Conservation (phyloP, 306 rosid genomes). For the Quercus wislizeni region DNA sequence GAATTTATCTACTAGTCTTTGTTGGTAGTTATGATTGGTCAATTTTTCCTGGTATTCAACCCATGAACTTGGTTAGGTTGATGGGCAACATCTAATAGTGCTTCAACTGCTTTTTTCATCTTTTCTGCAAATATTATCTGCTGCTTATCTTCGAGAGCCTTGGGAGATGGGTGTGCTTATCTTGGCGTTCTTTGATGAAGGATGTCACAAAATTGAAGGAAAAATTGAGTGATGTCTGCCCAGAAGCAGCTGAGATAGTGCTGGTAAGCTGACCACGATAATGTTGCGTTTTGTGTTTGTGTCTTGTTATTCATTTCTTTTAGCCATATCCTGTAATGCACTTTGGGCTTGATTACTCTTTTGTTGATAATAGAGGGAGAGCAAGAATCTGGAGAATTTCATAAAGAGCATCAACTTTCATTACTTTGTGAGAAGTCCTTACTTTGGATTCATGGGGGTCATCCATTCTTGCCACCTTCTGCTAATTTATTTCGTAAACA, state of each 20-base stretch:
- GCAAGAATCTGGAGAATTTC: too few relatives aligned
- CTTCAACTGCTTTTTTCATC: constrained; percentile 1
- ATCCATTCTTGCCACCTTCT: too few relatives aligned
- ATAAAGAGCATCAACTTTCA: too few relatives aligned
- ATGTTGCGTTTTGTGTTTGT: background rate
- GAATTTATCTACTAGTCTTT: background rate
- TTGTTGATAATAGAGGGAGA: background rate
- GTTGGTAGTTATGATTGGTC: background rate
- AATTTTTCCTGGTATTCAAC: background rate
- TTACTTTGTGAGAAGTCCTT: too few relatives aligned
- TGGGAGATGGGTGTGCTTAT: constrained; percentile 98
- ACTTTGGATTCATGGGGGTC: too few relatives aligned
- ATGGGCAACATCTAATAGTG: background rate
- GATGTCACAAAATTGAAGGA: constrained; percentile 42
- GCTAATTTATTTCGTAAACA: too few relatives aligned
- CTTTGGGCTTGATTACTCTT: constrained; percentile 2
- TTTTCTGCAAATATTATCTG: constrained; percentile 69
- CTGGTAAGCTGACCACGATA: constrained; percentile 48
- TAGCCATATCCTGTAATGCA: constrained; percentile 13
- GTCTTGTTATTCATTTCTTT: background rate
- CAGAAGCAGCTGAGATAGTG: constrained; percentile 45
- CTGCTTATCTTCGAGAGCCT: constrained; percentile 88
- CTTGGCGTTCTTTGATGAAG: constrained; percentile 67
- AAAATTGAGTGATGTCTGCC: constrained; percentile 45
- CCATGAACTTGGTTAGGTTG: background rate